Base-by-base conservation (phyloP, 2,329 filamentous ascomycete species). In the Phaeosphaeria sp. region DNA sequence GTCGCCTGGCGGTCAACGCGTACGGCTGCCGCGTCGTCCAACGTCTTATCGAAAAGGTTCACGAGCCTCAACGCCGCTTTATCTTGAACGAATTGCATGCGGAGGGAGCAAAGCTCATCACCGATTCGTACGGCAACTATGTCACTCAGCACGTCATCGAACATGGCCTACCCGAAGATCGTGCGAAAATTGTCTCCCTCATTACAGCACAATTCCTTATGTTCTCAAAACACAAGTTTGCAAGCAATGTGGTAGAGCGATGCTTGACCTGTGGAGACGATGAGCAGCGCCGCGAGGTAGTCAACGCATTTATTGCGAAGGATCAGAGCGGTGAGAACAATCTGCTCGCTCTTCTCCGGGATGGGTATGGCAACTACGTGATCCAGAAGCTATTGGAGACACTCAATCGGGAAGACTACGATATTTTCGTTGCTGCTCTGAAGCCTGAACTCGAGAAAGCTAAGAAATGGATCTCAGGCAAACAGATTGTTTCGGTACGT, bases 241-340 rank as follows among this genome's bases (percentile, higher is more conserved):
- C 95, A 0, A 97, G 93, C 71, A 98, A 99, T 68, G 94, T 99
- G 2, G 94, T 99, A 0, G 95, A 99, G 78, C 94, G 92, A 77
- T 96, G 93, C 73, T 89, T 98, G 59, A 83, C 90, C 54, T 86
- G 84, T 65, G 92, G 91, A 20, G 87, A 87, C 0, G 80, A 85
- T 20, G 82, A 88, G 50, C 90, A 96, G 73, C 88, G 90, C 51
- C 84, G 82, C 33, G 83, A 84, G 30, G 92, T 97, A 57, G 85
- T 91, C 52, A 60, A 69, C 3, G 71, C 69, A 7, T 63, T 76
- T 27, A 66, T 71, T 15, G 82, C 83, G 1, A 74, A 82, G 17
- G 86, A 86, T 52, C 83, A 85, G 7, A 86, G 90, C 44, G 90
- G 90, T 13, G 87, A 88, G 55, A 89, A 83, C 55, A 86, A 88